Percentiles rank a stretch among this genome's conserved stretches.
These are phyloP conservation scores for Suillus hirtellus DNA, from an alignment of 768 basidiomycete species.

Conservation along the genomic window DNA sequence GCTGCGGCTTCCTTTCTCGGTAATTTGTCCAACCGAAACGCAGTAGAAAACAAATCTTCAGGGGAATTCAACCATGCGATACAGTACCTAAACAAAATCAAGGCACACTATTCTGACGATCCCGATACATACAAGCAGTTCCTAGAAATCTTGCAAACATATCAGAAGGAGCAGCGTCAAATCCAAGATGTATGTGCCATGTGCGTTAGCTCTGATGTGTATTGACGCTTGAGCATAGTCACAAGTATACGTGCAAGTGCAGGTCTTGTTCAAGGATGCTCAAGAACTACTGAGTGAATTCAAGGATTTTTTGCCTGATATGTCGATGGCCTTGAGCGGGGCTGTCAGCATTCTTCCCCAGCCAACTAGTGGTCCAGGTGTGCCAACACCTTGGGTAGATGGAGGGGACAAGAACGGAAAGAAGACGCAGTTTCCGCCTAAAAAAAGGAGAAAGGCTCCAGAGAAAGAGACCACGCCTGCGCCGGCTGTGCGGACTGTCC, in stretches of 20 bases:
- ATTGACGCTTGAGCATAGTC: conserved; percentile 38
- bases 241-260: conserved; percentile 81
- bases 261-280: conserved; percentile 77
- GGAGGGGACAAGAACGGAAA: conserved; percentile 38
- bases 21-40: conserved; percentile 51
- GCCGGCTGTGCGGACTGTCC: conserved; percentile 49
- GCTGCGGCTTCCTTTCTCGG: conserved; percentile 70
- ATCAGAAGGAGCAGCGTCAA: conserved; percentile 81
- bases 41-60: conserved; percentile 51
- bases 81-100: conserved; percentile 98
- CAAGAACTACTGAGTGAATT: conserved; percentile 80
- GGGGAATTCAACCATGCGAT: conserved; percentile 93
- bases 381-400: conserved; percentile 44
- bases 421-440: conserved; percentile 45
- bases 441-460: conserved; percentile 59
- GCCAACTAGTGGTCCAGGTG: conserved; percentile 37
- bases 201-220: conserved; percentile 12
- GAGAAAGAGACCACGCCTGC: conserved; percentile 73
- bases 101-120: conserved; percentile 84
- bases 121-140: conserved; percentile 93
- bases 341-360: conserved; percentile 54
- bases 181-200: conserved; percentile 62
- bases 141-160: conserved; percentile 83
- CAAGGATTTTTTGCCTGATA: conserved; percentile 78
- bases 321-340: conserved; percentile 42